Conservation (phyloP, 768 basidiomycete species). For the Cystobasidium ongulense region DNA sequence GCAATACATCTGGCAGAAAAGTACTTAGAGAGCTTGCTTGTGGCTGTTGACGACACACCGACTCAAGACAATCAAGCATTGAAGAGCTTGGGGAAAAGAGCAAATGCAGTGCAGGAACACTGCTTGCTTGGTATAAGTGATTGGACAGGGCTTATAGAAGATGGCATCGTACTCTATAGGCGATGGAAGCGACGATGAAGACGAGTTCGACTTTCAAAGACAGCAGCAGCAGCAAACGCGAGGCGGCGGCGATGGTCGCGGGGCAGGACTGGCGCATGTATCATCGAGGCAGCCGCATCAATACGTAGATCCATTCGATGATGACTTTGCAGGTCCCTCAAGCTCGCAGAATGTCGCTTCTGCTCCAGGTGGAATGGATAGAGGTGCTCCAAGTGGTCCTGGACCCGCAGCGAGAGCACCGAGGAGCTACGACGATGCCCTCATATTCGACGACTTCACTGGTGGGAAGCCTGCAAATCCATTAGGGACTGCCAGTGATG, state of each 20-base stretch:
- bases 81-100: background rate
- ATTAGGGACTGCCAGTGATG: constrained; percentile 22
- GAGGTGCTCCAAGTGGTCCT: background rate
- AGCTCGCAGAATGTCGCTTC: background rate
- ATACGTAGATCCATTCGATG: constrained; percentile 24
- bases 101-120: background rate
- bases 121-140: background rate
- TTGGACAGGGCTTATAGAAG: background rate
- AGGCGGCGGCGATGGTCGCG: background rate
- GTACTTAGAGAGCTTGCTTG: too few relatives aligned
- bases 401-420: constrained; percentile 1
- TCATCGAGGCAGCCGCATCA: constrained; percentile 12
- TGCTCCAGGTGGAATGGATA: background rate
- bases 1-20: too few relatives aligned
- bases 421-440: constrained; percentile 1
- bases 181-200: constrained; percentile 28
- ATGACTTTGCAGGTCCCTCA: background rate
- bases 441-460: constrained; percentile 26
- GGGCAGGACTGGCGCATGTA: background rate
- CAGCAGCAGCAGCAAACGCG: constrained; percentile 20
- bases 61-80: background rate
- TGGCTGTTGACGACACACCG: background rate
- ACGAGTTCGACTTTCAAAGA: constrained; percentile 18
- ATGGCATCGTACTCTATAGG: constrained; percentile 28
- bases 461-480: constrained; percentile 29